Base-by-base conservation (phyloP, 23 red algal genomes). In the Gracilariopsis chorda region DNA sequence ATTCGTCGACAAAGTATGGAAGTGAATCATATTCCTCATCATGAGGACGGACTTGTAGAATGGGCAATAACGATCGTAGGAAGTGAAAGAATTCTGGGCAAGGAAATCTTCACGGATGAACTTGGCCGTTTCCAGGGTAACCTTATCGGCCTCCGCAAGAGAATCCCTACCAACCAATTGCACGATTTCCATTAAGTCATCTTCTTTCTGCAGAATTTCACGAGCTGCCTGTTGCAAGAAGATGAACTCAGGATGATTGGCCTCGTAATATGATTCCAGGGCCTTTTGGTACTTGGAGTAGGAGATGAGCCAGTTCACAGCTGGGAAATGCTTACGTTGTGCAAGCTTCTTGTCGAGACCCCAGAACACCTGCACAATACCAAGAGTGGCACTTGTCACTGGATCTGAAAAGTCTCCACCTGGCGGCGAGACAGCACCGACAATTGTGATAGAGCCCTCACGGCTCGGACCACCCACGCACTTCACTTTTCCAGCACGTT, bases 391-490 rank as follows among this genome's bases (percentile, higher is more conserved):
- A n/a, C 93, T 93, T 0, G 97, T 99, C 20, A 99, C 97, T 10
- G 97, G 97, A 89, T 99, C 97, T 7, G 97, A 99, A 83, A 99
- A 99, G 53, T 99, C 97, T 60, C 97, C 97, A 70, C 97, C 97
- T 29, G 97, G 97, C 20, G 97, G 97, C 5, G 89, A 94, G 6
- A 99, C 97, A 13, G 97, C 97, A 52, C 97, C 93, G 29, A 99
- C 97, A 86, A 99, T 92, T 42, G 97, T 99, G 27, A 99, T 93
- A n/a, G 97, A 99, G 28, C 97, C 97, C 21, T 78, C 51, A 39
- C 97, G 93, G 19, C 94, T 75, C 60, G 97, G 97, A n/a, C 88
- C 77, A 7, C 97, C 97, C 46, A 99, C 44, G 75, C 97, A 99
- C 27, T 71, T 77, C 80, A 96, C 97, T 21, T 78, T 87, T 43